Evolutionary conservation across 495 filamentous ascomycete species (phyloP), one percentile per base, ranked within the genome.

Genomic region (Melanomma pulvis-pyrius): DNA sequence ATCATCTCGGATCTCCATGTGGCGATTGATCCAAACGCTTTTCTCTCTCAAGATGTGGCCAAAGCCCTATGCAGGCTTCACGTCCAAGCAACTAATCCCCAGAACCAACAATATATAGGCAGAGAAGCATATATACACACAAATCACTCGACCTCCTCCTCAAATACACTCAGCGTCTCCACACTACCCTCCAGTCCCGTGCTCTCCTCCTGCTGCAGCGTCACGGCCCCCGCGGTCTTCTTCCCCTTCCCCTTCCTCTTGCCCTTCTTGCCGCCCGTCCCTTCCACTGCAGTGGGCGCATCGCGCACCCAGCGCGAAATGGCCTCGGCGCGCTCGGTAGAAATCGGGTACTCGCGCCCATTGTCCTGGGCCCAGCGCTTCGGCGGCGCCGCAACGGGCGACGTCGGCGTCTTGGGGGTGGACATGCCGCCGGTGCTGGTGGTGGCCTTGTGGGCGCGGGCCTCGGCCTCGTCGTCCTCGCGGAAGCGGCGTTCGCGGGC

Each of bases 221-320:
- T 54, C 36, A 46, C 24, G 4, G 15, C 7, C 9, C 21, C 25
- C 25, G 7, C 11, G 12, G 7, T 39, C 26, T 59, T 57, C 70
- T 67, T 68, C 34, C 57, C 57, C 48, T 67, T 70, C 24, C 29
- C 53, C 51, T 57, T 67, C 58, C 57, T 47, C 58, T 59, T 72
- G 55, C 63, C 68, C 69, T 73, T 76, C 65, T 69, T 74, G 67
- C 63, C 71, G 47, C 66, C 67, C 12, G 65, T 56, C 46, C 74
- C 71, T 63, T 75, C 66, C 51, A 58, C 59, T 9, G 55, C 61
- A 22, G 73, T 34, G 56, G 86, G 86, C n/a, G 83, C 87, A 61
- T 89, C 87, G 28, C 77, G 79, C 50, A 92, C 83, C 90, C 90
- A 92, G 25, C 85, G 78, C 3, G 86, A 83, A 52, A 92, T 81